Conservation (phyloP, 2,329 filamentous ascomycete species). For the Diaporthe sp. region DNA sequence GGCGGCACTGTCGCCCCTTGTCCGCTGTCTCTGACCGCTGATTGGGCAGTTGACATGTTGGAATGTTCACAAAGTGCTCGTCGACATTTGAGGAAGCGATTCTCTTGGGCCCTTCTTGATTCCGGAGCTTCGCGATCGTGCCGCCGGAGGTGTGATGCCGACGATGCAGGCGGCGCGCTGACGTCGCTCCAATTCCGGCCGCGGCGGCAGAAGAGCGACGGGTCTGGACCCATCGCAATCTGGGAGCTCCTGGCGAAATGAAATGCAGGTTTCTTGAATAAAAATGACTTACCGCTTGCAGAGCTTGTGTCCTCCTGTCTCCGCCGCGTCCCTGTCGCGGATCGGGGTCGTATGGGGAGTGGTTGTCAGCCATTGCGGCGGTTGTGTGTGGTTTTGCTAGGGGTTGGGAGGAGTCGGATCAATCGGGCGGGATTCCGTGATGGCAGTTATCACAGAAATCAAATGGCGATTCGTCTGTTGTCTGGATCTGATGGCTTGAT, state of each 20-base stretch:
- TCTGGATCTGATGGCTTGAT: conserved; percentile 22
- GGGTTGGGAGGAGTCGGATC: conserved; percentile 1
- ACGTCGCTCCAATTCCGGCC: conserved; percentile 28
- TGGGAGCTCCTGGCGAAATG: conserved; percentile 2
- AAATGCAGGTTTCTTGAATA: not conserved
- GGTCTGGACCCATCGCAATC: conserved; percentile 21
- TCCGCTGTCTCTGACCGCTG: not conserved
- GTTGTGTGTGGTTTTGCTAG: conserved; percentile 13
- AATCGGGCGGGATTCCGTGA: conserved; percentile 22
- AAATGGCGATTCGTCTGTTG: not conserved
- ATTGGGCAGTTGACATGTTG: not conserved
- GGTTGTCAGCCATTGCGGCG: conserved; percentile 34
- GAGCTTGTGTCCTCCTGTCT: conserved; percentile 29
- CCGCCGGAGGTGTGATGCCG: not conserved
- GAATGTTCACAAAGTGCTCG: not conserved
- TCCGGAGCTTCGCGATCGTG: not conserved
- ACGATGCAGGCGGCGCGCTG: conserved; percentile 20
- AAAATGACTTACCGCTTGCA: conserved; percentile 33
- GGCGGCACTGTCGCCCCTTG: not conserved
- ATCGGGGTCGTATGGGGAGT: conserved; percentile 38
- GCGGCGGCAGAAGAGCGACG: not conserved
- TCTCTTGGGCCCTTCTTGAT: not conserved
- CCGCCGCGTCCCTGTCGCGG: conserved; percentile 34
- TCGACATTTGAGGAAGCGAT: no score
- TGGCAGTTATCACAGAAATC: not conserved